Evolutionary conservation across 2,329 filamentous ascomycete genomes (phyloP).

Genomic region (Geoglossum cookeanum): DNA sequence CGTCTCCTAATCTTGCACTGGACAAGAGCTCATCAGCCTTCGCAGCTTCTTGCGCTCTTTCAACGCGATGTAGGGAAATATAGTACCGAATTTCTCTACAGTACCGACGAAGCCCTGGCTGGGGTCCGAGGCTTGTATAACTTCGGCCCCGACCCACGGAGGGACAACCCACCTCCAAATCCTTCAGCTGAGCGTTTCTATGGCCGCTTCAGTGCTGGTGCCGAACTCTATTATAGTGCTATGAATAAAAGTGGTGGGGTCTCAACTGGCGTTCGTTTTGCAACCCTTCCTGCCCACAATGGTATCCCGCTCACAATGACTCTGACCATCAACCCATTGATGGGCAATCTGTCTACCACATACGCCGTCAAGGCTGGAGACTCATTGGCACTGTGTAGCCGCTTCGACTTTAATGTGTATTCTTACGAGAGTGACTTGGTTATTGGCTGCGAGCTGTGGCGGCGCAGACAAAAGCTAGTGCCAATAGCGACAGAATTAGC

Average conservation of each 20-base stretch:
- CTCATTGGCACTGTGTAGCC: conserved; percentile 68
- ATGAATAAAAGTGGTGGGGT: conserved; percentile 87
- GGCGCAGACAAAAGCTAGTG: conserved; percentile 17
- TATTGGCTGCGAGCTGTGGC: conserved; percentile 85
- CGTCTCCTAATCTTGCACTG: too few relatives aligned
- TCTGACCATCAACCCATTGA: conserved; percentile 78
- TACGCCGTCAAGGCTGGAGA: conserved; percentile 80
- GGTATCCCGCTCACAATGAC: conserved; percentile 54
- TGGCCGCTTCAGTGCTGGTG: conserved; percentile 77
- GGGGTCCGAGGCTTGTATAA: conserved; percentile 86
- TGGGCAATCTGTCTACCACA: conserved; percentile 78
- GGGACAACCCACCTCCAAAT: not conserved
- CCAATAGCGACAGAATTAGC: not conserved
- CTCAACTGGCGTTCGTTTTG: conserved; percentile 74
- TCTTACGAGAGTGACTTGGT: conserved; percentile 93
- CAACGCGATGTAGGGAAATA: conserved; percentile 34
- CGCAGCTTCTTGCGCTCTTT: not conserved
- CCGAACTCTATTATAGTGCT: conserved; percentile 86
- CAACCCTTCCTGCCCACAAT: conserved; percentile 53
- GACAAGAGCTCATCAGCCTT: not conserved
- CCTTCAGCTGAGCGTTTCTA: conserved; percentile 37
- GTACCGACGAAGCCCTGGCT: conserved; percentile 76
- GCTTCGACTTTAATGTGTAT: conserved; percentile 94
- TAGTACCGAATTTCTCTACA: conserved; percentile 75
- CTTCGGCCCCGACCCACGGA: conserved; percentile 54